Conservation (phyloP, 176 grass and related monocot genomes). For the Calamus simplicifolius region DNA sequence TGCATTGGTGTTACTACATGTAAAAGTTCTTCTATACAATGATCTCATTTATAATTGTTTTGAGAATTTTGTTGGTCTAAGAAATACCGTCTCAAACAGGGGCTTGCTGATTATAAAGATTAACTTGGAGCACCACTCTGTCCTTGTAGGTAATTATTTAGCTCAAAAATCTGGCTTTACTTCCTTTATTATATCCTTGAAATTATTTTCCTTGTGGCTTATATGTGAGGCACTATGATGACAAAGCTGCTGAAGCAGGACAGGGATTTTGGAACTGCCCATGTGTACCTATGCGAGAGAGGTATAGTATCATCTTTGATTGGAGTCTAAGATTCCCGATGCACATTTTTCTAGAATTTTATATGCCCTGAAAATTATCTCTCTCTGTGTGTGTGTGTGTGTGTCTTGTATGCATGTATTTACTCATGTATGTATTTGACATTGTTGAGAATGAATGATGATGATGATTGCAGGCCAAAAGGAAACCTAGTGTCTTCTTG, state of each 20-base stretch:
- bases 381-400: too few relatives aligned
- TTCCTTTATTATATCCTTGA: background rate
- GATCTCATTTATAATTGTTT: too few relatives aligned
- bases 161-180: background rate
- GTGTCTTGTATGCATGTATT: too few relatives aligned
- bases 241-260: slow-evolving; percentile 81
- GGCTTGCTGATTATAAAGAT: slow-evolving; percentile 93
- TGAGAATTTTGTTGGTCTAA: background rate
- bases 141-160: slow-evolving; percentile 79
- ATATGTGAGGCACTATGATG: slow-evolving; percentile 77
- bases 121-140: slow-evolving; percentile 77
- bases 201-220: background rate
- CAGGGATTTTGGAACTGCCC: slow-evolving; percentile 99
- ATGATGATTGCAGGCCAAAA: background rate
- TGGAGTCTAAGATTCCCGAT: too few relatives aligned
- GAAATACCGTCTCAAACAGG: slow-evolving; percentile 25
- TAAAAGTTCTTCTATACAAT: too few relatives aligned
- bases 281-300: slow-evolving; percentile 94
- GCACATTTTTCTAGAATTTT: too few relatives aligned
- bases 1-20: too few relatives aligned
- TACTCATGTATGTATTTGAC: too few relatives aligned
- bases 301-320: slow-evolving; percentile 16
- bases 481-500: too few relatives aligned
- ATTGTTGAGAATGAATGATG: background rate
- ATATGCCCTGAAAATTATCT: too few relatives aligned